phyloP scores from a whole-genome alignment of 495 filamentous ascomycete species.

The Penicillium macrosclerotiorum region DNA sequence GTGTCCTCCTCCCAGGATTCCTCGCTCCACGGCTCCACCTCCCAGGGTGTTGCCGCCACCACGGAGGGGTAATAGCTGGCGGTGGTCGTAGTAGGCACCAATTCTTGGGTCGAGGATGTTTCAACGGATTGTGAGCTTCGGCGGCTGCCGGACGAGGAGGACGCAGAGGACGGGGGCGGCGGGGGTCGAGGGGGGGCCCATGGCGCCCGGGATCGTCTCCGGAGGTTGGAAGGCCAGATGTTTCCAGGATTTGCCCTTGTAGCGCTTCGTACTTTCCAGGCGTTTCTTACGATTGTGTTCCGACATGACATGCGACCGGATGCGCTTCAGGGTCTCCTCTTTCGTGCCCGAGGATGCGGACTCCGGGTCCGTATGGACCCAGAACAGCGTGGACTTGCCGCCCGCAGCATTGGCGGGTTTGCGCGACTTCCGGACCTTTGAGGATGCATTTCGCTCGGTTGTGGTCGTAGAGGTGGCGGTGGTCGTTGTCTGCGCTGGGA shows the following conservation, averaged over 20 bases:
- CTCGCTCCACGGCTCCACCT: constrained; percentile 1
- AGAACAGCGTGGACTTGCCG: constrained; percentile 44
- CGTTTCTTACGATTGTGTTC: constrained; percentile 52
- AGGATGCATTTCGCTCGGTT: constrained; percentile 25
- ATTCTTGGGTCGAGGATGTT: constrained; percentile 9
- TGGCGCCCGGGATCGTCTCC: constrained; percentile 23
- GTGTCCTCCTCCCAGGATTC: constrained; percentile 12
- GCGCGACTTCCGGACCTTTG: constrained; percentile 42
- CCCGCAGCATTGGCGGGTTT: constrained; percentile 34
- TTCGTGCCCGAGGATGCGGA: constrained; percentile 39
- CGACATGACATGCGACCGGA: constrained; percentile 52
- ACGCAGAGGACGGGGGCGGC: constrained; percentile 10
- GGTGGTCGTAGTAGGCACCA: constrained; percentile 5
- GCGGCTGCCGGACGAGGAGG: constrained; percentile 12
- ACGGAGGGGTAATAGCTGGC: constrained; percentile 11
- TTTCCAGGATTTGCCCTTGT: constrained; percentile 46
- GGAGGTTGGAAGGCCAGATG: constrained; percentile 41
- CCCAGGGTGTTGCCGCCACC: background rate
- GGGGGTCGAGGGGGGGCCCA: constrained; percentile 13
- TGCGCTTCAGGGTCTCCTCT: constrained; percentile 48
- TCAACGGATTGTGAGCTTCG: constrained; percentile 12
- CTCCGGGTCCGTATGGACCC: constrained; percentile 45
- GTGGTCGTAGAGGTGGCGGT: constrained; percentile 10
- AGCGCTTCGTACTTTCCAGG: constrained; percentile 42
- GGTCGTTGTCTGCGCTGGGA: constrained; percentile 2